phyloP scores from a whole-genome alignment of 331 rosid genomes.

The Erythrophleum ivorense region DNA sequence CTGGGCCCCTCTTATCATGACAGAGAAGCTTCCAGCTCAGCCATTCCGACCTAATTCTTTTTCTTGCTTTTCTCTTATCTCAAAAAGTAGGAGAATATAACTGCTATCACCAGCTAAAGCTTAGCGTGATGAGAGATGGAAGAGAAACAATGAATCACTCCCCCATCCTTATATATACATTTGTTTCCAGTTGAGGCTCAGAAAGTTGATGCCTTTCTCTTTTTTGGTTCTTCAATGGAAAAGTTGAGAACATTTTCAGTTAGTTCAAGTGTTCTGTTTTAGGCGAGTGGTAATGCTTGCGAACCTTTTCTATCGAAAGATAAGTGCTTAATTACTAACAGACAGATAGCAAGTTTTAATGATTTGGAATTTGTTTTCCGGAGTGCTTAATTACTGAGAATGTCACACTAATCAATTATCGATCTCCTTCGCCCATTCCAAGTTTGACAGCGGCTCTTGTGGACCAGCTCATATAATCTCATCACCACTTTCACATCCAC shows the following conservation, averaged over 20 bases:
- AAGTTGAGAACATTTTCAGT: background rate
- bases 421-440: slow-evolving; percentile 7
- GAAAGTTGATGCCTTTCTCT: background rate
- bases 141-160: background rate
- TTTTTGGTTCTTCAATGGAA: background rate
- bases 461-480: background rate
- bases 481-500: background rate
- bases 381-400: background rate
- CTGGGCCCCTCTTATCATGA: slow-evolving; percentile 45
- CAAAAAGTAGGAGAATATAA: background rate
- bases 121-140: background rate
- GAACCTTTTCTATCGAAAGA: background rate
- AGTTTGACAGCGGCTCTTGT: background rate
- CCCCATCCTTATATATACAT: background rate
- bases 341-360: background rate
- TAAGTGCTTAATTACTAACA: background rate
- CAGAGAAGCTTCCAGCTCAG: slow-evolving; percentile 49
- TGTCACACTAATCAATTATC: background rate
- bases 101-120: background rate
- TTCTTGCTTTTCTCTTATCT: background rate
- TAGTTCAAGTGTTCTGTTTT: background rate
- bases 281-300: background rate
- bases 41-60: slow-evolving; percentile 31
- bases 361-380: background rate
- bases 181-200: background rate